Base-by-base conservation (phyloP, 1,284 basidiomycete species). In the Hemileia vastatrix region DNA sequence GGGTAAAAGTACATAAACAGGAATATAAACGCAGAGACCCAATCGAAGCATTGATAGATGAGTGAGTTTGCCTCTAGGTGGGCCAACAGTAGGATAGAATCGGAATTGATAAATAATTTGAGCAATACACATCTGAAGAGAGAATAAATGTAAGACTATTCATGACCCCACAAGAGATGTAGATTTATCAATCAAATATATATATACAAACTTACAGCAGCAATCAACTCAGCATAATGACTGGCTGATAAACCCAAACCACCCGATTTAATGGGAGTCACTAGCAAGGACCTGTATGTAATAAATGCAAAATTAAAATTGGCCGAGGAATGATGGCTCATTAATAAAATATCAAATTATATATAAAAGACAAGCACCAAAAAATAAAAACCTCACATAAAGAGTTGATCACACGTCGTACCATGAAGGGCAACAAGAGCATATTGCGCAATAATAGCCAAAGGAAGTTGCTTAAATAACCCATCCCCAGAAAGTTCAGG, bases 11-110 rank as follows among this genome's bases (percentile, higher is more conserved):
- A 65, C 58, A 64, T 71, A 70, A 63, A 67, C 66, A 18, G 70
- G 70, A 47, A 68, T 51, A 59, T 65, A 62, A 45, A 65, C 66
- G 55, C 64, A 59, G 13, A 64, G 65, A 13, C 75, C 75, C 36
- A 71, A 51, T 13, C 73, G 66, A 23, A 76, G 55, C 72, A 76
- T 74, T 11, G 72, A 67, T 27, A 76, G 64, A 54, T 76, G 74
- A 36, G 71, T 70, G 2, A 73, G 60, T 43, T 64, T 66, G 27
- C 75, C 75, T 15, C 71, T 67, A 4, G 64, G 66, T 40, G 66
- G 61, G 43, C 64, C 69, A 15, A 82, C 85, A 73, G 76, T 88
- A 83, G 89, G 88, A 79, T 91, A 92, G 48, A 90, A 80, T 71
- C 87, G 49, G 56, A 63, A 72, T 61, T 72, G 71, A 54, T 71